Conservation (phyloP, 768 basidiomycete genomes). For the Cystobasidiopsis lactophilus region DNA sequence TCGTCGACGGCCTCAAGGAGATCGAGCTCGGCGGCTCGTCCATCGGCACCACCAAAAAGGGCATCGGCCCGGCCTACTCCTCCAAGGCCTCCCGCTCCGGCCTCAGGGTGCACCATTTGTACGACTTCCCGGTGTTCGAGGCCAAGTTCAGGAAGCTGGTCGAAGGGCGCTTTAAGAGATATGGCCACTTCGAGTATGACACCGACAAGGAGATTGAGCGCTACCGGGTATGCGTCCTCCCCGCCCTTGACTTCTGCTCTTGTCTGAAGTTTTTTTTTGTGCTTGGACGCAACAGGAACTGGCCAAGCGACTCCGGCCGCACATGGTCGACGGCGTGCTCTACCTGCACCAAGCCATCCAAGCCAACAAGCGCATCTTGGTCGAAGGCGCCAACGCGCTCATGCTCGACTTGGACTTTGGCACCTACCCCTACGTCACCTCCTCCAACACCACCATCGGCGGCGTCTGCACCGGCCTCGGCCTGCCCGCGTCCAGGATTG, state of each 20-base stretch:
- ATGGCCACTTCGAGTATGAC: slow-evolving; percentile 93
- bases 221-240: slow-evolving; percentile 43
- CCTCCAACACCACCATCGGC: slow-evolving; percentile 75
- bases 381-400: slow-evolving; percentile 93
- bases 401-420: slow-evolving; percentile 98
- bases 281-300: slow-evolving; percentile 34
- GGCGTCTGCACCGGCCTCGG: slow-evolving; percentile 97
- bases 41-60: slow-evolving; percentile 94
- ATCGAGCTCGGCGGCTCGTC: slow-evolving; percentile 62
- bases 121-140: slow-evolving; percentile 47
- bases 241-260: background rate
- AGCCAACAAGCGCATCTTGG: slow-evolving; percentile 55
- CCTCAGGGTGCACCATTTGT: slow-evolving; percentile 83
- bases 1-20: slow-evolving; percentile 95
- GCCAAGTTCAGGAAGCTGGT: slow-evolving; percentile 84
- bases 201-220: slow-evolving; percentile 86
- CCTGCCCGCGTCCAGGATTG: slow-evolving; percentile 70
- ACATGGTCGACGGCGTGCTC: slow-evolving; percentile 66
- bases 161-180: slow-evolving; percentile 92
- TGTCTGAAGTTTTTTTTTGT: background rate
- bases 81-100: slow-evolving; percentile 92
- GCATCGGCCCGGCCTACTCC: slow-evolving; percentile 96
- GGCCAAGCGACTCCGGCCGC: slow-evolving; percentile 62
- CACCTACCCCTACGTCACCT: slow-evolving; percentile 94
- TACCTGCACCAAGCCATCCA: slow-evolving; percentile 64